These are phyloP conservation scores for Pseudogymnoascus sp. DNA, from an alignment of 2,329 filamentous ascomycete genomes.

Conservation along the genomic window DNA sequence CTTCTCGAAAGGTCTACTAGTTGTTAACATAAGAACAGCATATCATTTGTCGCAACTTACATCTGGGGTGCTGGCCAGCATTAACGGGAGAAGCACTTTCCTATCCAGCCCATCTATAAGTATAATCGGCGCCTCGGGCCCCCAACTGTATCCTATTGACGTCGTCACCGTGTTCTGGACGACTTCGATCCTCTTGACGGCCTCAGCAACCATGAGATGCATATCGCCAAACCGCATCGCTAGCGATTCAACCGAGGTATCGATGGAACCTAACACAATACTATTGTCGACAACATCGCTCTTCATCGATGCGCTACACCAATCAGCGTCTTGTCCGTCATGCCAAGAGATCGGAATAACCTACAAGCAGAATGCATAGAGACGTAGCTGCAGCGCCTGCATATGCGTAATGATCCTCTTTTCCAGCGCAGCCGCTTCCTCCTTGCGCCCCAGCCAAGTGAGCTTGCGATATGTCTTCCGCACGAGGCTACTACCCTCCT, in stretches of 20 bases:
- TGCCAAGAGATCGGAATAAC: background rate
- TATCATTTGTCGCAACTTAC: background rate
- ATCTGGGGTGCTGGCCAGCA: background rate
- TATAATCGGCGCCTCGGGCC: background rate
- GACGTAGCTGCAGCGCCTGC: background rate
- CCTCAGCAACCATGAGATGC: background rate
- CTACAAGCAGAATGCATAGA: conserved; percentile 1
- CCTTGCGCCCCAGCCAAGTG: background rate
- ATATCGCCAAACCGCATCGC: conserved; percentile 1
- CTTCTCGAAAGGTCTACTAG: background rate
- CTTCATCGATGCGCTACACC: background rate
- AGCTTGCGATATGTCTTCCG: background rate
- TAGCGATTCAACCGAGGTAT: background rate
- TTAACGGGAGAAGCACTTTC: background rate
- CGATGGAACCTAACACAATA: background rate
- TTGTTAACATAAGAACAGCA: background rate
- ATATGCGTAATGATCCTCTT: background rate
- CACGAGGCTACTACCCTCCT: background rate
- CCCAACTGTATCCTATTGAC: background rate
- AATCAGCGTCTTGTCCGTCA: background rate
- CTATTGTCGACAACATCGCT: background rate
- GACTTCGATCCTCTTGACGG: background rate
- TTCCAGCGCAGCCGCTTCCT: background rate
- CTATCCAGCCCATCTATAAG: background rate
- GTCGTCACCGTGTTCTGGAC: background rate